Conservation (phyloP, 2,329 filamentous ascomycete genomes). For the Alternaria triticimaculans region DNA sequence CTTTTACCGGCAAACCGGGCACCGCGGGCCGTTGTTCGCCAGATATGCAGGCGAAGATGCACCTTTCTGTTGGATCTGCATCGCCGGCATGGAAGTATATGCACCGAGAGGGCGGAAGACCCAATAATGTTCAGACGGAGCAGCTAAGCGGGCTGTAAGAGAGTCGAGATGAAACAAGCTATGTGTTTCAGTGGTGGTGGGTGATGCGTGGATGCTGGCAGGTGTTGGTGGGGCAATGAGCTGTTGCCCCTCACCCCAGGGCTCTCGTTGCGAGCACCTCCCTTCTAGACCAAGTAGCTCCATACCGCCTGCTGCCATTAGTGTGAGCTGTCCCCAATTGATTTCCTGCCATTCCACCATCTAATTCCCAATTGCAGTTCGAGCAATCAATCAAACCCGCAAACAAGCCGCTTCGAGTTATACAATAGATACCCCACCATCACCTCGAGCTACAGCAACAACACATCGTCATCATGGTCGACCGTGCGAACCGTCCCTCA, state of each 20-base stretch:
- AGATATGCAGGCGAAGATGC: constrained; percentile 12
- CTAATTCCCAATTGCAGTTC: neutral
- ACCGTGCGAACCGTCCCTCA: constrained; percentile 83
- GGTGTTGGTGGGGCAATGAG: constrained; percentile 22
- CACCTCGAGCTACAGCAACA: constrained; percentile 9
- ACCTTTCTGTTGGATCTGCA: constrained; percentile 1
- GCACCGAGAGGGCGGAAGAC: constrained; percentile 1
- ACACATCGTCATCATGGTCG: constrained; percentile 65
- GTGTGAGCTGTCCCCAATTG: constrained; percentile 7
- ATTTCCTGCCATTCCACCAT: neutral
- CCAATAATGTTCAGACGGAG: constrained; percentile 3
- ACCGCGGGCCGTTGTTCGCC: constrained; percentile 5
- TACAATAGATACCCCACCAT: constrained; percentile 6
- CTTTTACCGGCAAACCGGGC: neutral
- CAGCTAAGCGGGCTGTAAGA: constrained; percentile 14
- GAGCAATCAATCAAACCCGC: neutral
- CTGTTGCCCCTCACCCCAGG: constrained; percentile 26
- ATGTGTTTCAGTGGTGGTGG: constrained; percentile 17
- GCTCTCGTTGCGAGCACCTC: constrained; percentile 19
- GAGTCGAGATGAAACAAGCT: constrained; percentile 26
- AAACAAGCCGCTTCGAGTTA: neutral
- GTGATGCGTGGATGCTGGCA: constrained; percentile 21
- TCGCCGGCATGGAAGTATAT: neutral
- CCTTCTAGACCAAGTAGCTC: constrained; percentile 8
- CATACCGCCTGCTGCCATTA: constrained; percentile 15